Evolutionary conservation across 1,284 basidiomycete genomes (phyloP).

Genomic region (Apiotrichum gracile): DNA sequence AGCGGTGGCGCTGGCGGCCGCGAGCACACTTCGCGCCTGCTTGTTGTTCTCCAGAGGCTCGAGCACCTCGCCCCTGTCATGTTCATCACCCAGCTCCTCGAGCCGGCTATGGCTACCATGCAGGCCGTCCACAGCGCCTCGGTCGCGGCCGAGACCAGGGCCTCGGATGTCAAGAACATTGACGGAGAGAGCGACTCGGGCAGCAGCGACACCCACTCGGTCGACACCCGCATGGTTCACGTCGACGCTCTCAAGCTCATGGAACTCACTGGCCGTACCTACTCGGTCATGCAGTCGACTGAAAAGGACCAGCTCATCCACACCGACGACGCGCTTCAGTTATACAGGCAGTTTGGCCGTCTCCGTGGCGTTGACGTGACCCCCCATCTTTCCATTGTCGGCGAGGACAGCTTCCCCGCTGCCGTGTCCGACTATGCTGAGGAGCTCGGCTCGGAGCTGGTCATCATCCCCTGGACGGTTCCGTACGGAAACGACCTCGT

Average conservation of each 20-base stretch:
- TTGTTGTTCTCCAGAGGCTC: slow-evolving; percentile 83
- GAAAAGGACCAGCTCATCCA: slow-evolving; percentile 61
- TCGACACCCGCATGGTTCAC: slow-evolving; percentile 7
- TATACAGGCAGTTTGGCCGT: slow-evolving; percentile 69
- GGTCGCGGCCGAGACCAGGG: slow-evolving; percentile 32
- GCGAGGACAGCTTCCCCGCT: slow-evolving; percentile 62
- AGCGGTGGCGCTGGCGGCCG: slow-evolving; percentile 32
- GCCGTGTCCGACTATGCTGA: slow-evolving; percentile 63
- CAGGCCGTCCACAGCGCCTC: slow-evolving; percentile 19
- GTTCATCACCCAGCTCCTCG: slow-evolving; percentile 52
- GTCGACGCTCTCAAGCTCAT: slow-evolving; percentile 77
- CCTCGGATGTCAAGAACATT: slow-evolving; percentile 1
- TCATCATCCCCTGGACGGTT: slow-evolving; percentile 73
- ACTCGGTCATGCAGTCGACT: slow-evolving; percentile 74
- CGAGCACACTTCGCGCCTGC: slow-evolving; percentile 51
- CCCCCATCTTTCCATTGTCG: slow-evolving; percentile 59
- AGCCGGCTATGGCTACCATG: slow-evolving; percentile 52
- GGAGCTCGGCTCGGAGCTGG: slow-evolving; percentile 61
- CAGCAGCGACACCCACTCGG: background rate
- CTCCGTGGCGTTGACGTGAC: slow-evolving; percentile 64
- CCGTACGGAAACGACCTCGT: slow-evolving; percentile 8
- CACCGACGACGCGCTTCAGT: slow-evolving; percentile 70
- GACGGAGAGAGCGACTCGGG: background rate
- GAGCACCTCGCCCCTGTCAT: slow-evolving; percentile 66
- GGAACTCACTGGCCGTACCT: slow-evolving; percentile 79